Base-by-base conservation (phyloP, 371 early-diverging fungal genomes). In the Lichtheimia hyalospora region DNA sequence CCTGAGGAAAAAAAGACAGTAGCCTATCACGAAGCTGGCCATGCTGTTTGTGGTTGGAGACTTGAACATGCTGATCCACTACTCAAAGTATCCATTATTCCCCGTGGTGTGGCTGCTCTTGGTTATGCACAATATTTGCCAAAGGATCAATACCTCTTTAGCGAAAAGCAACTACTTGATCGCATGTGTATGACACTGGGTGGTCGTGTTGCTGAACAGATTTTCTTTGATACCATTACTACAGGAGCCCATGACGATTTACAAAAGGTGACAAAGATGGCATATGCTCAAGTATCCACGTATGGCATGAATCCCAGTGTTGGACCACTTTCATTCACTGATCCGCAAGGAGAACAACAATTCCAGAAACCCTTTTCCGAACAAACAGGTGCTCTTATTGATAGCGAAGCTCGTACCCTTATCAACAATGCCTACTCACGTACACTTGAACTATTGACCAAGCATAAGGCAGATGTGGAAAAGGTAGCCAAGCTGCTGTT, bases 161-260 rank as follows among this genome's bases (percentile, higher is more conserved):
- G 95, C 28, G 92, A 90, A 15, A 86, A 85, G 39, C 97, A 97
- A 69, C 81, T 99, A 34, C 73, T 91, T 61, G 99, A 99, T 75
- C 93, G 96, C 74, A 97, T 97, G 94, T 92, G 92, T 69, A 98
- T 98, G 98, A 95, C 98, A n/a, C 80, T 97, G 10, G 99, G 96
- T 46, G 97, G 99, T 2, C 94, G 99, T 49, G 96, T 90, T 0
- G 84, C 96, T 2, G 99, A 99, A 74, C 84, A 93, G 62, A 87
- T 98, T 58, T 97, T 98, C 75, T 98, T 98, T 74, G 84, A 82
- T 34, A 83, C 86, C 39, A 84, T 95, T 57, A 95, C 96, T 2
- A 94, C 96, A 0, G 96, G 96, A 40, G 96, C 96, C 3, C 86
- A 86, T 21, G 95, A 96, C 65, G 96, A 99, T 81, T 80, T 99